Evolutionary conservation across 768 basidiomycete genomes (phyloP), one percentile per base, ranked within the genome.

Genomic region (Cantharellus anzutake): DNA sequence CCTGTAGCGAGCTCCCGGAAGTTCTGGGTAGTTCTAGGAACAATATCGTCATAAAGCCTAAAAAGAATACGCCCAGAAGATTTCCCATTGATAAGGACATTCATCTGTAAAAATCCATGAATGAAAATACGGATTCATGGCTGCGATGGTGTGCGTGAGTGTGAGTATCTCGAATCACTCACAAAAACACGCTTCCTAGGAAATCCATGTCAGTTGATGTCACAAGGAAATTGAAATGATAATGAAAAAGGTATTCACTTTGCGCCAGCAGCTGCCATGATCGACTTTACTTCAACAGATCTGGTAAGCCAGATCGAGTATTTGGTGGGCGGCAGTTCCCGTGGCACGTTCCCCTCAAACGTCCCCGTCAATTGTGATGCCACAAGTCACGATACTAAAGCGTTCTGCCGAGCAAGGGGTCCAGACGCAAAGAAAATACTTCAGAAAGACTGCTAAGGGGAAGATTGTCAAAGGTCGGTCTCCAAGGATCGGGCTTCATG

Each of bases 371-470:
- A 29, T 29, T 29, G 20, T 29, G 20, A 57, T 57, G 56, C 16
- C 5, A 14, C 71, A 80, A 60, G 89, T 91, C 41, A 81, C 80
- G 2, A 82, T 90, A 42, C 73, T 80, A 29, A 90, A 86, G 64
- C 75, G 87, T 59, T 77, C 83, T 14, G 74, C 75, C 50, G 74
- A 79, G 3, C 88, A 90, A 67, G 84, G 82, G 0, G 77, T 79
- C 7, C 68, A 85, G 2, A 86, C 87, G 0, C 89, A 89, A 65
- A 82, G 86, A 62, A 94, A 90, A 68, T 98, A 92, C 71, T 86
- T 92, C 76, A 94, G 89, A 71, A 98, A 98, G 72, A 97, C 96
- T 0, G 85, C 87, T 0, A 74, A 80, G 65, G 96, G 96, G 14
- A 93, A 92, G 67, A 89, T 99, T 20, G 80, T 93, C 67, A 96